Conservation (phyloP, 176 grass and related monocot species). For the Rhynchospora breviuscula region DNA sequence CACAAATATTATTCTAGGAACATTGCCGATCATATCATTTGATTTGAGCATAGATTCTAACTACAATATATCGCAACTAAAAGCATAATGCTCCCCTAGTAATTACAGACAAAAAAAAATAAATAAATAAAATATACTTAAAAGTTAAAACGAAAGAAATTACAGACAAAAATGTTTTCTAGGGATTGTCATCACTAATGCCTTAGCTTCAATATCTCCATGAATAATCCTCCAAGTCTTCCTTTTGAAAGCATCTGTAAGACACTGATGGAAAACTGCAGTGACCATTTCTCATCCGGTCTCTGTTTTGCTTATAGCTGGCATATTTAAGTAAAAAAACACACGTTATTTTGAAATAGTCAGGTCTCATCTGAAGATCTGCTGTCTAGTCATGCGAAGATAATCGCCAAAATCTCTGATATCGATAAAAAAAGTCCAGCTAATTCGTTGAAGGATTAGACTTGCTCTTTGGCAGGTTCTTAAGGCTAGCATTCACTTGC, state of each 20-base stretch:
- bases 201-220: background rate
- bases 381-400: background rate
- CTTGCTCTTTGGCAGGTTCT: conserved; percentile 1
- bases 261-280: background rate
- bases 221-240: background rate
- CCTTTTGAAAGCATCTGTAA: background rate
- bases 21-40: background rate
- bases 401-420: background rate
- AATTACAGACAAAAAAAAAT: background rate
- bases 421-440: background rate
- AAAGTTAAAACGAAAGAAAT: background rate
- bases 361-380: conserved; percentile 8
- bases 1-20: background rate
- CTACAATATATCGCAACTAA: background rate
- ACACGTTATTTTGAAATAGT: background rate
- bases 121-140: background rate
- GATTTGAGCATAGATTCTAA: background rate
- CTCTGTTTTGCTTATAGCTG: background rate
- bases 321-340: background rate
- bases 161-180: background rate
- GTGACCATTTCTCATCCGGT: background rate
- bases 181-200: background rate
- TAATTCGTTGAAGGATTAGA: conserved; percentile 24
- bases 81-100: background rate
- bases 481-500: conserved; percentile 15